Evolutionary conservation across 2,329 filamentous ascomycete genomes (phyloP).

Genomic region (Diaporthe caulivora): DNA sequence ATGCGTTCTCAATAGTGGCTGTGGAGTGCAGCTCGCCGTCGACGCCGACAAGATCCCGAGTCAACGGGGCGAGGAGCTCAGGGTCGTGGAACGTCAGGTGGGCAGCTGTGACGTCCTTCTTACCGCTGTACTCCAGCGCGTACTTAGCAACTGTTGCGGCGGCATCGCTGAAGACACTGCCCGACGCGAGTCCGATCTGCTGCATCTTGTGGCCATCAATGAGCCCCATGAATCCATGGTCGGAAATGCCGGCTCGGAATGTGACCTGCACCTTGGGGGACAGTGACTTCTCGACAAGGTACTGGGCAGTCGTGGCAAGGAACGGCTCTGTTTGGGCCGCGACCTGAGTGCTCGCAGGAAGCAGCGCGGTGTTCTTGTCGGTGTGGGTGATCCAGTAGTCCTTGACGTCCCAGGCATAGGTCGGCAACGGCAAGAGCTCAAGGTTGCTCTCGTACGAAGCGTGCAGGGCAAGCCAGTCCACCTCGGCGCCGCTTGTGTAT

Average conservation of each 20-base stretch:
- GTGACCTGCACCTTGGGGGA: slow-evolving; percentile 36
- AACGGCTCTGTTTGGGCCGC: background rate
- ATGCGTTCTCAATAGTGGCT: slow-evolving; percentile 27
- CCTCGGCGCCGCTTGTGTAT: slow-evolving; percentile 33
- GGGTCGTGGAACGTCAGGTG: slow-evolving; percentile 32
- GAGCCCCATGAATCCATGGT: slow-evolving; percentile 26
- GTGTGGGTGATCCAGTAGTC: slow-evolving; percentile 36
- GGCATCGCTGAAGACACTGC: slow-evolving; percentile 37
- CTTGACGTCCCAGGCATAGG: slow-evolving; percentile 37
- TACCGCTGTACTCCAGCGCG: slow-evolving; percentile 26
- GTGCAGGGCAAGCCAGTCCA: slow-evolving; percentile 36
- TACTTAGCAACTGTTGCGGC: slow-evolving; percentile 34
- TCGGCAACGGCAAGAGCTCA: slow-evolving; percentile 29
- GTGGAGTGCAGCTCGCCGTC: slow-evolving; percentile 35
- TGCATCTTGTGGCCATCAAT: slow-evolving; percentile 37
- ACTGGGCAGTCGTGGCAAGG: slow-evolving; percentile 23
- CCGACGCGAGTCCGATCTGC: slow-evolving; percentile 33
- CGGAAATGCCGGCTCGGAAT: slow-evolving; percentile 32
- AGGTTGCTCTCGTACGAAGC: slow-evolving; percentile 27
- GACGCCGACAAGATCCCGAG: slow-evolving; percentile 30
- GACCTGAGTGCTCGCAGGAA: background rate
- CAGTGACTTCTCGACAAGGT: slow-evolving; percentile 35
- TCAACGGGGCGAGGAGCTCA: slow-evolving; percentile 34
- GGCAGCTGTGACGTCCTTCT: slow-evolving; percentile 31
- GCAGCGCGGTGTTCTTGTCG: background rate